Evolutionary conservation across 2,329 filamentous ascomycete genomes (phyloP), one percentile per base, ranked within the genome.

Genomic region (Claviceps sp.): DNA sequence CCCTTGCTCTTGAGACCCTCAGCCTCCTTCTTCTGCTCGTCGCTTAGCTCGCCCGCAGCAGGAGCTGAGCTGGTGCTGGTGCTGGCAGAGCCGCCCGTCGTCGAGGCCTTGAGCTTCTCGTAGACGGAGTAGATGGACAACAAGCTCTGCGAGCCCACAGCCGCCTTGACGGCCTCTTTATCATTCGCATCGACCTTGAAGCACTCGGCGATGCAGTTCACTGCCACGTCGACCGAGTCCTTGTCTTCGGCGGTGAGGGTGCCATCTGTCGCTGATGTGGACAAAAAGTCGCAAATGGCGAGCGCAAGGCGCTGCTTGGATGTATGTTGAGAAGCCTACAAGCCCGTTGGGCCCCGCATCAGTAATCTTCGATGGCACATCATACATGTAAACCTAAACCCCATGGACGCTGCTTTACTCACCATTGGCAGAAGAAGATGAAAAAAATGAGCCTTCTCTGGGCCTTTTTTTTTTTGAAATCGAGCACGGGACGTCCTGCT

Each of bases 271-370:
- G 89, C 74, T 46, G 89, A 95, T 54, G 81, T 83, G 61, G 79
- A 79, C 55, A 98, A 85, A 75, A 95, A 98, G 73, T 97, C 89
- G 75, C 95, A 89, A 69, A 98, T 91, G 62, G 93, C 89, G 67
- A 98, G 87, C 69, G 93, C 93, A 58, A 98, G 85, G 72, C 90
- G 89, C 80, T 98, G 81, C 68, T 81, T 79, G 54, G 77, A 72
- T 50, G 74, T 72, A 44, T 73, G 61, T 52, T 61, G 69, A 54
- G 72, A 56, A 48, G 63, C 60, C 63, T 65, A 43, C 26, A n/a
- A n/a, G 13, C 13, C 26, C 30, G 30, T 34, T 9, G 30, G 9
- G 30, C 30, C 1, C 8, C 8, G 9, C 3, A 34, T 34, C 30
- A 34, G 30, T 11, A 34, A 34, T 34, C 30, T 34, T 11, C 30